phyloP scores from a whole-genome alignment of 768 basidiomycete species.

The Crepidotus variabilis region DNA sequence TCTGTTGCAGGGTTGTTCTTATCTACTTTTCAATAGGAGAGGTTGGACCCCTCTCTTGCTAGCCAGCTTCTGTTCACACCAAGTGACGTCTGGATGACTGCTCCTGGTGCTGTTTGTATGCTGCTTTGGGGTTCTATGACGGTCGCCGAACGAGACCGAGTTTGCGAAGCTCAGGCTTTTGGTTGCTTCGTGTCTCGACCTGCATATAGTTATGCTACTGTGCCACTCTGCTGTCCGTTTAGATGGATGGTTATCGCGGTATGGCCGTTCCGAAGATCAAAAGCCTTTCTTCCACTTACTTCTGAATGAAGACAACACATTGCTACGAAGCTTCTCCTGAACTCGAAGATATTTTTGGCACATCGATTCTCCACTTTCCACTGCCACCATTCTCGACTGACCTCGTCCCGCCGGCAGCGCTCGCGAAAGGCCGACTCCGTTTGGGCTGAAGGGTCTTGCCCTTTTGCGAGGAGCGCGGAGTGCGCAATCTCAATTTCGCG shows the following conservation, averaged over 20 bases:
- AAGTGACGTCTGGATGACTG: too few species aligned
- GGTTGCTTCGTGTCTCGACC: too few species aligned
- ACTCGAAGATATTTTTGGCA: neutral
- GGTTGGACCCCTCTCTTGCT: too few species aligned
- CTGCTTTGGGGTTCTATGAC: too few species aligned
- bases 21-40: neutral
- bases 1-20: neutral
- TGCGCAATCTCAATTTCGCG: neutral
- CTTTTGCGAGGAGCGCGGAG: neutral
- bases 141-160: too few species aligned
- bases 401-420: neutral
- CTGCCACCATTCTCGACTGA: neutral
- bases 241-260: too few species aligned
- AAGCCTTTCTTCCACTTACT: neutral
- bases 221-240: neutral
- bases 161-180: too few species aligned
- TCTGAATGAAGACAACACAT: neutral
- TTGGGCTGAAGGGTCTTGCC: neutral
- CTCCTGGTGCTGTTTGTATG: too few species aligned
- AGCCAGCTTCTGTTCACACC: too few species aligned
- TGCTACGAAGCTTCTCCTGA: neutral
- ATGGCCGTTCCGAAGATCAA: neutral
- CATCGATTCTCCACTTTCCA: neutral
- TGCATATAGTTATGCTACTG: neutral
- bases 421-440: neutral